Base-by-base conservation (phyloP, 345 rosid genomes). In the Hirschfeldia incana region DNA sequence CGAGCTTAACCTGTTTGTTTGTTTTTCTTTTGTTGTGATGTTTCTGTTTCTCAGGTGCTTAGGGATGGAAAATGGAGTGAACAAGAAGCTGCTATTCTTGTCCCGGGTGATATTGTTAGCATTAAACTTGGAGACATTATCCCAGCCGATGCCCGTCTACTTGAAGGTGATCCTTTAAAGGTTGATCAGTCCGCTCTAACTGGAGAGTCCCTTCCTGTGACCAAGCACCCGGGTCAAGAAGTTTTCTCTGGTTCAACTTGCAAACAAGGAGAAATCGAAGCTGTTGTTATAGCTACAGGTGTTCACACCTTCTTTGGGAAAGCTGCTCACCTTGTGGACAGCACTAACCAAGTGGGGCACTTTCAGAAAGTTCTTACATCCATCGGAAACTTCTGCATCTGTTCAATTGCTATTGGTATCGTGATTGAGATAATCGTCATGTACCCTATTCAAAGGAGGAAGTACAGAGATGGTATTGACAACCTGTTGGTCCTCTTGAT, bases 81-180 rank as follows among this genome's bases (percentile, higher is more conserved):
- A 74, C 84, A 82, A 42, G 84, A 82, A 70, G 84, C 84, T 77
- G 81, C 81, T n/a, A 82, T 82, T 65, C 84, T 82, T 68, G 84
- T 82, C 39, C 84, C 81, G 42, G 84, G 84, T 77, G 84, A 82
- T 57, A 82, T 82, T 46, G 78, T 82, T 55, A 82, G 84, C 84
- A 85, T 92, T 76, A 92, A 92, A 78, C 84, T 92, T 78, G 97
- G 97, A 74, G 97, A 90, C 53, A 92, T 92, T 70, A 77, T 92
- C 77, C 95, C 97, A 57, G 97, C 97, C 34, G 97, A 92, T 85
- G 95, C 91, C 33, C 93, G 97, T 65, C 95, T 92, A 37, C 84
- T 92, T 58, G 97, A 92, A 30, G 97, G 97, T 9, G 97, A 92
- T 72, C 89, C 97, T 8, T 85, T 92, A 58, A 92, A 92, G 86